A percentile compares a stretch with the other conserved stretches of the same genome.
These are phyloP conservation scores for Calonectria crousiana DNA, from an alignment of 2,329 filamentous ascomycete genomes.

Conservation along the genomic window DNA sequence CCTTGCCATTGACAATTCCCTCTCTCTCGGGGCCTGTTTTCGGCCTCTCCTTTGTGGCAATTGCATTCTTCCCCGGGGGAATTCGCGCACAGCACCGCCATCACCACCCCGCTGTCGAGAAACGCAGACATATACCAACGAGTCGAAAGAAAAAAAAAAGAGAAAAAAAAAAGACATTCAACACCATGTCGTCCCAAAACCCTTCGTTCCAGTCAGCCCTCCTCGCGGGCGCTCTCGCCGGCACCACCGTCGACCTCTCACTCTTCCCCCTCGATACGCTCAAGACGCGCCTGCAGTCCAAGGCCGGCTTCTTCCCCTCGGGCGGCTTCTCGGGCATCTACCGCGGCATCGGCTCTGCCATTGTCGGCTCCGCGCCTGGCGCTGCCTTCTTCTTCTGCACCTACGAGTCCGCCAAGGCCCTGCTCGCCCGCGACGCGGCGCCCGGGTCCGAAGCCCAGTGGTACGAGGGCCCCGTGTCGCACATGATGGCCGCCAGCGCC, in stretches of 20 bases:
- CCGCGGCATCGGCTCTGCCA: constrained; percentile 87
- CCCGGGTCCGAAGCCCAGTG: constrained; percentile 2
- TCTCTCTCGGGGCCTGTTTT: not conserved
- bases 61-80: not conserved
- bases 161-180: not conserved
- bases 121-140: not conserved
- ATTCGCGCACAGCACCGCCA: constrained; percentile 19
- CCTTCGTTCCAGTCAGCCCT: constrained; percentile 71
- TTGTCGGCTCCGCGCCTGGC: constrained; percentile 92
- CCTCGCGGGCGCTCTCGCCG: constrained; percentile 88
- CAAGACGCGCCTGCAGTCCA: constrained; percentile 95
- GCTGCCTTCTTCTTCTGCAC: constrained; percentile 98
- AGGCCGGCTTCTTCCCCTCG: constrained; percentile 79
- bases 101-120: constrained; percentile 13
- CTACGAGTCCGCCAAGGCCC: constrained; percentile 81
- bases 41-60: not conserved
- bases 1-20: not conserved
- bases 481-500: constrained; percentile 87
- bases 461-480: constrained; percentile 59
- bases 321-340: constrained; percentile 95
- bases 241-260: constrained; percentile 95
- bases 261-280: constrained; percentile 98
- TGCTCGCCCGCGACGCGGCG: constrained; percentile 51
- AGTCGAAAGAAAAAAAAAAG: not conserved
- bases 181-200: constrained; percentile 35